Evolutionary conservation across 2,329 filamentous ascomycete species (phyloP).

Genomic region (Talaromyces funiculosus): DNA sequence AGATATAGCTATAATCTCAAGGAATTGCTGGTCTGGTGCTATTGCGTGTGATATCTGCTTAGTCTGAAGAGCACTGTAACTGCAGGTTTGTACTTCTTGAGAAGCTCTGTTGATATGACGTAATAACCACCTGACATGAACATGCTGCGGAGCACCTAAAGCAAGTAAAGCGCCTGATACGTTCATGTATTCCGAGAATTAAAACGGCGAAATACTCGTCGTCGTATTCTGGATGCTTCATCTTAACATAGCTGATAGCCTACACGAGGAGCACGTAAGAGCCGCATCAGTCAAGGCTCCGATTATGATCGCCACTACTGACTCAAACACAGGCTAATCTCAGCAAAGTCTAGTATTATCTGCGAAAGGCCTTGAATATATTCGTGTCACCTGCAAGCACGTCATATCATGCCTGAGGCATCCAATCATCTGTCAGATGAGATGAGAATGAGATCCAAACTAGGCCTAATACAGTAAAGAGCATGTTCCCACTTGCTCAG

Average conservation of each 20-base stretch:
- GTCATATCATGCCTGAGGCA: not conserved
- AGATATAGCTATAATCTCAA: not conserved
- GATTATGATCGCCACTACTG: not conserved
- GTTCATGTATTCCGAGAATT: not conserved
- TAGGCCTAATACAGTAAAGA: not conserved
- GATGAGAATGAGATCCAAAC: not conserved
- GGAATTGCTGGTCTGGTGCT: not conserved
- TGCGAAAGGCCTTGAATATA: no score
- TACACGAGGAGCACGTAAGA: not conserved
- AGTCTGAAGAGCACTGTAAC: no score
- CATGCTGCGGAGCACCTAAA: no score
- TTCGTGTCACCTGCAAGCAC: no score
- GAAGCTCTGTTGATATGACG: not conserved
- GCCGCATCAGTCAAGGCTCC: not conserved
- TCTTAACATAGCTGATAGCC: not conserved
- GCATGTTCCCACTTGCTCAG: not conserved
- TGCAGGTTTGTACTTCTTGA: no score
- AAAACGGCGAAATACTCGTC: not conserved
- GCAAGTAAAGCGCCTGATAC: no score
- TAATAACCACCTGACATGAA: not conserved
- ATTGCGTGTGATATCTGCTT: not conserved
- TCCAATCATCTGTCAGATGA: not conserved
- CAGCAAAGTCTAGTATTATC: not conserved
- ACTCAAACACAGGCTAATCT: not conserved
- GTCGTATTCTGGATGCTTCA: not conserved